A percentile compares a stretch with the other conserved stretches of the same genome.
Conservation (phyloP, 768 basidiomycete species). For the Myochromella boudieri region DNA sequence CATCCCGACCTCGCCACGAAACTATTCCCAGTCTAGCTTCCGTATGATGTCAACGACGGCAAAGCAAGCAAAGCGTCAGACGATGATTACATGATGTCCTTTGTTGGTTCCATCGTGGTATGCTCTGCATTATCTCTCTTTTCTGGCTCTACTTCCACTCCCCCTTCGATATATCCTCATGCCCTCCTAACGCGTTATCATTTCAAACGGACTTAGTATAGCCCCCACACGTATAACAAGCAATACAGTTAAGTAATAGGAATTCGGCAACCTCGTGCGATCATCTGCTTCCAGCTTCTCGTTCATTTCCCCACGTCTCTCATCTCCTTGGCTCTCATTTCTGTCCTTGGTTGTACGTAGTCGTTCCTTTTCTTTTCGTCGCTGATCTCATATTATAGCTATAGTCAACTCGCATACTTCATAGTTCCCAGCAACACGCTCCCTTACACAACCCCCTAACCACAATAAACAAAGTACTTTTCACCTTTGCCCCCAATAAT, state of each 20-base stretch:
- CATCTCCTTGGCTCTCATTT: background rate
- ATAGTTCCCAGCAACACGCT: no score
- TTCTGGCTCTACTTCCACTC: background rate
- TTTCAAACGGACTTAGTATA: constrained; percentile 7
- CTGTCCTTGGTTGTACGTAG: constrained; percentile 11
- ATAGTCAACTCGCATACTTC: background rate
- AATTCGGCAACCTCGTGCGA: background rate
- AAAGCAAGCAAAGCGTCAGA: constrained; percentile 15
- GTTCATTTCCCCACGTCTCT: background rate
- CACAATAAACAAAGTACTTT: no score
- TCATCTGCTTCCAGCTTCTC: background rate
- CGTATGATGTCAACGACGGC: constrained; percentile 11
- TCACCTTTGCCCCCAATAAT: no score
- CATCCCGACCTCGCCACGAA: constrained; percentile 3
- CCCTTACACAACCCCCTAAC: no score
- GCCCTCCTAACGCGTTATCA: background rate
- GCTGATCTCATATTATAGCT: constrained; percentile 1
- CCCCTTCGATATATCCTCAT: no score
- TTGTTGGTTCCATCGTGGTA: no score
- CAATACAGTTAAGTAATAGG: no score
- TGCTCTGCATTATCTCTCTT: background rate
- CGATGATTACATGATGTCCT: constrained; percentile 9
- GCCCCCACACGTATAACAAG: constrained; percentile 3
- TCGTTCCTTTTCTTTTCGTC: constrained; percentile 2
- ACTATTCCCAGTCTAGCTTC: constrained; percentile 6